phyloP scores from a whole-genome alignment of 805 yeast genomes.

The Scheffersomyces spartinae region DNA sequence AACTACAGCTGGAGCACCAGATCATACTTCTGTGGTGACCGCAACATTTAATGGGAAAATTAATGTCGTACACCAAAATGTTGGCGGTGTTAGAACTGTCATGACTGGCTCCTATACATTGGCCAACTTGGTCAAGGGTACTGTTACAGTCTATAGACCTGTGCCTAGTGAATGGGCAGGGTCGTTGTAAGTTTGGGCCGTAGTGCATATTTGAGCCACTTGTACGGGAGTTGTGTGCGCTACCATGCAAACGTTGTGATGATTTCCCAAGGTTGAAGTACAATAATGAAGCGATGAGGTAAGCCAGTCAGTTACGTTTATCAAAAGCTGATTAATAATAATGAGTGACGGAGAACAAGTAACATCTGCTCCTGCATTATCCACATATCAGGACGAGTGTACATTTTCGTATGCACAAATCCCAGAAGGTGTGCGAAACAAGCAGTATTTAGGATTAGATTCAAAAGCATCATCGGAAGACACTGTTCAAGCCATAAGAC shows the following conservation, averaged over 20 bases:
- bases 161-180: conserved; percentile 35
- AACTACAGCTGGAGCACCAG: conserved; percentile 37
- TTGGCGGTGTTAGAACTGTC: conserved; percentile 30
- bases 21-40: conserved; percentile 35
- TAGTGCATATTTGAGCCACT: too few species aligned
- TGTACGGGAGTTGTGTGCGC: too few species aligned
- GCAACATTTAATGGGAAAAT: conserved; percentile 15
- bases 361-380: conserved; percentile 68
- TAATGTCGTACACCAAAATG: conserved; percentile 38
- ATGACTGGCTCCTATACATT: conserved; percentile 12
- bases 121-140: conserved; percentile 27
- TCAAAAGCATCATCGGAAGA: conserved; percentile 10
- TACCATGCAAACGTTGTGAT: too few species aligned
- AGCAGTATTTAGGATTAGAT: conserved; percentile 15
- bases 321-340: too few species aligned
- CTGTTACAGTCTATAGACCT: conserved; percentile 35
- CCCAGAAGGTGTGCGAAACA: conserved; percentile 10
- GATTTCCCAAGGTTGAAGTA: too few species aligned
- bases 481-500: conserved; percentile 21
- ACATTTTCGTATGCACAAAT: conserved; percentile 39
- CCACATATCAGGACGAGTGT: conserved; percentile 60
- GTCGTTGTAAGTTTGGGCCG: too few species aligned
- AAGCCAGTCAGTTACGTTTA: too few species aligned
- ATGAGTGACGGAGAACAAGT: conserved; percentile 9
- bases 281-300: too few species aligned